These are phyloP conservation scores for Pleurotus pulmonarius DNA, from an alignment of 768 basidiomycete genomes.

Conservation along the genomic window DNA sequence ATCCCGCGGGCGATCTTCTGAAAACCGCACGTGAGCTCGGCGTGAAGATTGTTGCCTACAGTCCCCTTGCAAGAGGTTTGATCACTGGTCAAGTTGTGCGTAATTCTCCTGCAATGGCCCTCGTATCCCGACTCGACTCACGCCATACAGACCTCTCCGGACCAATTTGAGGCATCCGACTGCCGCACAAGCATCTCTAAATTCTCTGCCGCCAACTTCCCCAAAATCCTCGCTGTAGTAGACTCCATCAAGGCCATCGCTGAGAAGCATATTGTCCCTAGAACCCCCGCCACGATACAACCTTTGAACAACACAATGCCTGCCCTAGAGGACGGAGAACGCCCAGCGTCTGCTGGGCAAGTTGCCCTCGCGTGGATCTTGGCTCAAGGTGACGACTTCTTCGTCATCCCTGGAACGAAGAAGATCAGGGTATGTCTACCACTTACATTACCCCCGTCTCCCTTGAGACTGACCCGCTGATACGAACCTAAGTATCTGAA, in stretches of 20 bases:
- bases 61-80: slow-evolving; percentile 50
- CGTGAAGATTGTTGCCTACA: slow-evolving; percentile 45
- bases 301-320: slow-evolving; percentile 17
- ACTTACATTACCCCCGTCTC: background rate
- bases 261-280: slow-evolving; percentile 20
- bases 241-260: slow-evolving; percentile 24
- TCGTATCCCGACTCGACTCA: too few relatives aligned
- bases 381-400: slow-evolving; percentile 37
- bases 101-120: background rate
- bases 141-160: slow-evolving; percentile 27
- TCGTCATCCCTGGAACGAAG: slow-evolving; percentile 42
- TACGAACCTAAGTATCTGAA: slow-evolving; percentile 27
- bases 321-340: too few relatives aligned
- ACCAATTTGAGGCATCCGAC: slow-evolving; percentile 37
- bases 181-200: slow-evolving; percentile 22
- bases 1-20: slow-evolving; percentile 35
- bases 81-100: slow-evolving; percentile 42
- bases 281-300: too few relatives aligned
- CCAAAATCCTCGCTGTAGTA: slow-evolving; percentile 34
- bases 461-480: background rate
- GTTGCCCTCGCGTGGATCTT: slow-evolving; percentile 45
- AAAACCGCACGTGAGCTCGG: slow-evolving; percentile 45
- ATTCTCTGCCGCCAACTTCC: slow-evolving; percentile 39
- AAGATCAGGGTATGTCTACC: slow-evolving; percentile 24
- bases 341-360: slow-evolving; percentile 33